These are phyloP conservation scores for Amesomyces nigricolor DNA, from an alignment of 2,329 filamentous ascomycete genomes.

Conservation along the genomic window DNA sequence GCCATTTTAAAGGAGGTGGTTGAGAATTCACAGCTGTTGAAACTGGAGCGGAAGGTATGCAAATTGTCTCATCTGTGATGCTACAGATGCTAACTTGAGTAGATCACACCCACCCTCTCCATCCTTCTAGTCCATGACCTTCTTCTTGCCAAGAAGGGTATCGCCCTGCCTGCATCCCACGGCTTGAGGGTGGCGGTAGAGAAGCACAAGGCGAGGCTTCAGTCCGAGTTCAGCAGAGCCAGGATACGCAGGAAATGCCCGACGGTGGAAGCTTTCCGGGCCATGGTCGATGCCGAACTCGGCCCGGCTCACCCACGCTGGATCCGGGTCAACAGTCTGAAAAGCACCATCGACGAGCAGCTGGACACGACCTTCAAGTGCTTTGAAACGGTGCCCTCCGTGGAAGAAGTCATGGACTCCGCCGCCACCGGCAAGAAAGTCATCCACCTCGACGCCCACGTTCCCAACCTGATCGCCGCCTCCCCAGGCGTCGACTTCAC, in stretches of 20 bases:
- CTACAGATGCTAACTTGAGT: constrained; percentile 14
- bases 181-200: constrained; percentile 70
- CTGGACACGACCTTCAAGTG: constrained; percentile 66
- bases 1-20: constrained; percentile 81
- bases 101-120: constrained; percentile 76
- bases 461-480: constrained; percentile 78
- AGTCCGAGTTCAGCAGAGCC: constrained; percentile 75
- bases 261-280: constrained; percentile 51
- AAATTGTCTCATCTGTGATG: constrained; percentile 4
- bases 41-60: constrained; percentile 75
- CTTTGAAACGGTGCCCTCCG: constrained; percentile 50
- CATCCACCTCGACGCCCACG: constrained; percentile 69
- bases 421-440: constrained; percentile 35
- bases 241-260: constrained; percentile 66
- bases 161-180: constrained; percentile 75
- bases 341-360: constrained; percentile 64
- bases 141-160: constrained; percentile 71
- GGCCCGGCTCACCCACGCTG: constrained; percentile 69
- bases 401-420: constrained; percentile 50
- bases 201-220: constrained; percentile 73
- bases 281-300: constrained; percentile 49
- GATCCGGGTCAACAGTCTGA: constrained; percentile 80
- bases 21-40: constrained; percentile 69
- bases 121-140: constrained; percentile 83
- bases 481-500: constrained; percentile 67